phyloP scores from a whole-genome alignment of 2,329 filamentous ascomycete genomes.

The Fusarium anguioides region DNA sequence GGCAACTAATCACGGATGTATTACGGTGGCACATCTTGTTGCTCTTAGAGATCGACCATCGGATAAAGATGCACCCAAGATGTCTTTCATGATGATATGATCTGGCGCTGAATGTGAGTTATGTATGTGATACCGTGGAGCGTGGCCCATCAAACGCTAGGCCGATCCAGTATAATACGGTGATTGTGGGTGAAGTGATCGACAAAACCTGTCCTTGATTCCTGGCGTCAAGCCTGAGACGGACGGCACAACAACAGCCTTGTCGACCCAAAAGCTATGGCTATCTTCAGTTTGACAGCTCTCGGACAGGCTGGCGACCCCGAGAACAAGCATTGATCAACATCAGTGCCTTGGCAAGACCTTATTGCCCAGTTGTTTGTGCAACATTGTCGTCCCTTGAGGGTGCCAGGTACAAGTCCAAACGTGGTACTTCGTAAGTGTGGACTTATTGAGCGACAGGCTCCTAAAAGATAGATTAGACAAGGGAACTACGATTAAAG shows the following conservation, averaged over 20 bases:
- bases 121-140: slow-evolving; percentile 10
- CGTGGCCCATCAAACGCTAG: slow-evolving; percentile 8
- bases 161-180: slow-evolving; percentile 16
- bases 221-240: background rate
- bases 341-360: background rate
- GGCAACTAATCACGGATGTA: background rate
- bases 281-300: background rate
- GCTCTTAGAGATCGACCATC: slow-evolving; percentile 3
- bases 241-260: background rate
- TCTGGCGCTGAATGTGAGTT: slow-evolving; percentile 10
- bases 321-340: slow-evolving; percentile 6
- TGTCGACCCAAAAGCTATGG: slow-evolving; percentile 1
- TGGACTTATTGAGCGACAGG: background rate
- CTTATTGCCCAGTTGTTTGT: background rate
- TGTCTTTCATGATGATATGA: slow-evolving; percentile 26
- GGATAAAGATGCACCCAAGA: slow-evolving; percentile 1
- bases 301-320: background rate
- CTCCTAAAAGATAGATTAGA: background rate
- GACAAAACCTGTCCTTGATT: slow-evolving; percentile 13
- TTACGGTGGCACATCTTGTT: background rate
- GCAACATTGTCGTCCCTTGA: background rate
- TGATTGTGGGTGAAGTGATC: slow-evolving; percentile 18
- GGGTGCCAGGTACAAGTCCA: background rate
- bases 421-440: slow-evolving; percentile 5
- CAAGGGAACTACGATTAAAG: background rate